phyloP scores from a whole-genome alignment of 2,329 filamentous ascomycete species.

The Pyricularia sp. region DNA sequence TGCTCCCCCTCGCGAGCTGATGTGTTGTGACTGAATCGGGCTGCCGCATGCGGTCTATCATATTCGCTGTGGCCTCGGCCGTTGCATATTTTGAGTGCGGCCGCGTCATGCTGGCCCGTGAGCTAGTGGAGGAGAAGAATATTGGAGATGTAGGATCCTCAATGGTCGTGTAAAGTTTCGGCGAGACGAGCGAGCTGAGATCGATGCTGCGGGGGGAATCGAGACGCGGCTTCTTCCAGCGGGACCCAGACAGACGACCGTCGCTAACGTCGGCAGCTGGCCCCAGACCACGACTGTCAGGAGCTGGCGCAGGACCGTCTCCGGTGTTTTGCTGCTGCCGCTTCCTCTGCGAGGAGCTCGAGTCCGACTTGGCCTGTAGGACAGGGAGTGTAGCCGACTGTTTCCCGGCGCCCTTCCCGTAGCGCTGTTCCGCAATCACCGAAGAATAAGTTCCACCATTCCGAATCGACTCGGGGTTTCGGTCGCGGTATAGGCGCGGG shows the following conservation, averaged over 20 bases:
- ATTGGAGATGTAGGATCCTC: slow-evolving; percentile 32
- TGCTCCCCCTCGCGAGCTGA: slow-evolving; percentile 43
- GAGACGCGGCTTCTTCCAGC: slow-evolving; percentile 36
- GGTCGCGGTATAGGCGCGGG: neutral
- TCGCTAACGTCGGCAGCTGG: neutral
- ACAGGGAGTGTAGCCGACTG: neutral
- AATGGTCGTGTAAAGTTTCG: slow-evolving; percentile 16
- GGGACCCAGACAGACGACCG: neutral
- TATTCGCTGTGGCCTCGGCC: slow-evolving; percentile 32
- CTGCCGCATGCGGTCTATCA: slow-evolving; percentile 37
- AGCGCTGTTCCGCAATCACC: neutral
- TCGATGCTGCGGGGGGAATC: slow-evolving; percentile 35
- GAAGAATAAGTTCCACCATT: neutral
- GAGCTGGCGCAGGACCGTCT: slow-evolving; percentile 5
- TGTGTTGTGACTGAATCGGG: slow-evolving; percentile 40
- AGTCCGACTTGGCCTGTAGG: slow-evolving; percentile 3
- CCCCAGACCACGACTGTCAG: neutral
- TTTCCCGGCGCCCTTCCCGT: neutral
- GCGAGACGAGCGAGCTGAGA: slow-evolving; percentile 15
- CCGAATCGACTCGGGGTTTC: neutral
- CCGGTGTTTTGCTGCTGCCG: slow-evolving; percentile 17
- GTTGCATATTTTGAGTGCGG: slow-evolving; percentile 25
- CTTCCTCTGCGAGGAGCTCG: slow-evolving; percentile 15
- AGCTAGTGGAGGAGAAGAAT: slow-evolving; percentile 38
- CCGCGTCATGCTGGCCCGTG: slow-evolving; percentile 20